These are phyloP conservation scores for Ambrosia hybrid DNA, from an alignment of 140 eudicot species.

Conservation along the genomic window DNA sequence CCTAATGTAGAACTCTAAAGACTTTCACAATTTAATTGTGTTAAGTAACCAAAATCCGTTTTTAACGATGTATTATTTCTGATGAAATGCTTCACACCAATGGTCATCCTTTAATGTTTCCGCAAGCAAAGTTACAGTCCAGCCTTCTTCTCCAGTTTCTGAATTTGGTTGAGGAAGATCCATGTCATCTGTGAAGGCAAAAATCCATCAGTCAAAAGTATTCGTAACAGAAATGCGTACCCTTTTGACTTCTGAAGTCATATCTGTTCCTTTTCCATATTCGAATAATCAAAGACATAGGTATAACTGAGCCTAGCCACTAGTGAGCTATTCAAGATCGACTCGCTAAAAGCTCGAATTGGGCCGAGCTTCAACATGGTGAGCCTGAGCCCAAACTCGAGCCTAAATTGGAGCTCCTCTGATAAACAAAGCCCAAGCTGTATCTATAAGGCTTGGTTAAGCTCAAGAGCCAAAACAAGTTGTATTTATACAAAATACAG, in stretches of 20 bases:
- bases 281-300: background rate
- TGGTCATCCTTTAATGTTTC: background rate
- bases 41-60: constrained; percentile 31
- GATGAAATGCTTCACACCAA: background rate
- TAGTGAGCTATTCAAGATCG: background rate
- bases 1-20: constrained; percentile 12
- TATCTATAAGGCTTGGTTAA: too few relatives aligned
- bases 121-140: constrained; percentile 43
- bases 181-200: constrained; percentile 71
- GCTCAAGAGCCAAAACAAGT: background rate
- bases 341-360: background rate
- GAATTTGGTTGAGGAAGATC: constrained; percentile 89
- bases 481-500: background rate
- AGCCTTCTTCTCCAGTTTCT: constrained; percentile 61
- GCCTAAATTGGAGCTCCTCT: background rate
- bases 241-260: constrained; percentile 3
- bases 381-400: background rate
- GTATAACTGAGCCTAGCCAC: background rate
- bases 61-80: constrained; percentile 5
- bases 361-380: background rate
- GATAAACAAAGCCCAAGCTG: too few relatives aligned
- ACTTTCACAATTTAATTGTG: constrained; percentile 19
- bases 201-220: constrained; percentile 4
- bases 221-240: background rate
- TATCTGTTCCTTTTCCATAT: background rate